phyloP scores from a whole-genome alignment of 257 asterid genomes.

The Solanum sitiens region DNA sequence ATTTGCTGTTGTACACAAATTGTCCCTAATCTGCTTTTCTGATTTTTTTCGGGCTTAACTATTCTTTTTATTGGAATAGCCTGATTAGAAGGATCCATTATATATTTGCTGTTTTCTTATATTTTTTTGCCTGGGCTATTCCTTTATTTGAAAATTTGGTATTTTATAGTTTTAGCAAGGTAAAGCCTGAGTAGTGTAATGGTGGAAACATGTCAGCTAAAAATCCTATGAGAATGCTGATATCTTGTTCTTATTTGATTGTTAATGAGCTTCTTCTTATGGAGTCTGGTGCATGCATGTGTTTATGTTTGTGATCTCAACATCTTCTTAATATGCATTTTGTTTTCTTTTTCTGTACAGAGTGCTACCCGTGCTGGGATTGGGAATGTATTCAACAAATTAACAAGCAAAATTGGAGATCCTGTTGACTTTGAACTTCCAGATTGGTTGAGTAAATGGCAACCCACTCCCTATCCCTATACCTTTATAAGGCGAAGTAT shows the following conservation, averaged over 20 bases:
- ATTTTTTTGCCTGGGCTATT: neutral
- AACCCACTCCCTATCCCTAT: constrained; percentile 54
- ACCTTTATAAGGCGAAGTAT: constrained; percentile 83
- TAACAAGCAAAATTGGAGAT: constrained; percentile 55
- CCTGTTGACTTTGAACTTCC: constrained; percentile 91
- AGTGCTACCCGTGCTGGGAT: constrained; percentile 30
- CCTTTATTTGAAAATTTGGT: neutral
- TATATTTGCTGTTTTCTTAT: neutral
- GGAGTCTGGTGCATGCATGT: neutral
- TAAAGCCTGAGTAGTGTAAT: neutral
- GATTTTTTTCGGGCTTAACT: neutral
- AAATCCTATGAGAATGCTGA: neutral
- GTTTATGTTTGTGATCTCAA: neutral
- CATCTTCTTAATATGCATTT: neutral
- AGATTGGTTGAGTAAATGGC: constrained; percentile 55
- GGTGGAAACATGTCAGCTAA: neutral
- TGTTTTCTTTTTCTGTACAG: constrained; percentile 18
- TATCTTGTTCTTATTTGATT: neutral
- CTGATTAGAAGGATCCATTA: neutral
- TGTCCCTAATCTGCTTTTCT: neutral
- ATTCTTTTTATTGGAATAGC: neutral
- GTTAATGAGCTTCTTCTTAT: neutral
- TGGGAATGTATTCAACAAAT: constrained; percentile 50
- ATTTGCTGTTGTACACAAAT: neutral
- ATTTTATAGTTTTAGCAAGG: neutral